These are phyloP conservation scores for Lachnellula subtilissima DNA, from an alignment of 2,329 filamentous ascomycete genomes.

Conservation along the genomic window DNA sequence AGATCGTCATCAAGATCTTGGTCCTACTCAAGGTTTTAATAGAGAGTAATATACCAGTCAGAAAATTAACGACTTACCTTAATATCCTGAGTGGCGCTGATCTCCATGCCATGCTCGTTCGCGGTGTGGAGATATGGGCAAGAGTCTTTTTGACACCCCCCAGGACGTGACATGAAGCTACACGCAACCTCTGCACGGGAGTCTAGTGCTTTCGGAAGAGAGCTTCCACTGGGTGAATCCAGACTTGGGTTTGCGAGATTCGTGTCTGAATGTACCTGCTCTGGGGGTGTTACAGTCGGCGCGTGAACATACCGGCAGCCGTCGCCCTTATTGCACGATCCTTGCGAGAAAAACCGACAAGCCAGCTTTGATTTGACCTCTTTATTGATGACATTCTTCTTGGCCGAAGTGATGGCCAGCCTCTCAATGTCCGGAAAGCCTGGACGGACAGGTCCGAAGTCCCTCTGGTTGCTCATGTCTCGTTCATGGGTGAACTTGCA, in stretches of 20 bases:
- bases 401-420: no score
- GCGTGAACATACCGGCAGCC: no score
- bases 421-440: no score
- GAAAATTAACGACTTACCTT: slow-evolving; percentile 5
- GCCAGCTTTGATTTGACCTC: no score
- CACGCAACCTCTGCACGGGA: slow-evolving; percentile 10
- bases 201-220: slow-evolving; percentile 2
- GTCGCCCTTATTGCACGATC: no score
- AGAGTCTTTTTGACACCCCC: slow-evolving; percentile 8
- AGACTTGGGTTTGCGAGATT: no score
- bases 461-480: background rate
- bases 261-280: no score
- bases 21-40: slow-evolving; percentile 15
- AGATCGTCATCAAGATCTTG: slow-evolving; percentile 17
- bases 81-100: background rate
- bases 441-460: no score
- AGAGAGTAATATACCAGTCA: slow-evolving; percentile 2
- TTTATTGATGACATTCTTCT: no score
- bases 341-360: no score
- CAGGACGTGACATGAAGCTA: slow-evolving; percentile 7
- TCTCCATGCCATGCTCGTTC: slow-evolving; percentile 5
- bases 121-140: slow-evolving; percentile 7
- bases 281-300: no score
- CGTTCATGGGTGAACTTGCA: slow-evolving; percentile 16
- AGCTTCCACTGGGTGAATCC: background rate